Evolutionary conservation across 106 monocot genomes (phyloP).

Genomic region (Vanilla planifolia): DNA sequence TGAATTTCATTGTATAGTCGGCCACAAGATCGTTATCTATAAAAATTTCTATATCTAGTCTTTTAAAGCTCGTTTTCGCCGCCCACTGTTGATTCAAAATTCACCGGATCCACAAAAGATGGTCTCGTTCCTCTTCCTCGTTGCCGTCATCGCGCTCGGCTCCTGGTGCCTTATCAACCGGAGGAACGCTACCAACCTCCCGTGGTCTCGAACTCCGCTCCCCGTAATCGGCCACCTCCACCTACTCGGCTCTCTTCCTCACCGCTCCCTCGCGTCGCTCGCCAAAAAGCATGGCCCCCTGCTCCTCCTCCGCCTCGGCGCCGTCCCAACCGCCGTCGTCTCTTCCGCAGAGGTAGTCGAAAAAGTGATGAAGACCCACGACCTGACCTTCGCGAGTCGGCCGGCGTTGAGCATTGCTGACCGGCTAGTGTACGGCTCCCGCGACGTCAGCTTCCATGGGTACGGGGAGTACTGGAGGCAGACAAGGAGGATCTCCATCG

Average conservation of each 20-base stretch:
- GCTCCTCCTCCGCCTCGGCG: conserved; percentile 16
- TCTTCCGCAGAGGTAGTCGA: conserved; percentile 12
- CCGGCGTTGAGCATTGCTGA: neutral
- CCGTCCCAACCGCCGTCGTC: conserved; percentile 8
- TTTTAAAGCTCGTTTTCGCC: no score
- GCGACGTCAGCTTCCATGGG: conserved; percentile 9
- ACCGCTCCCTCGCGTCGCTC: conserved; percentile 5
- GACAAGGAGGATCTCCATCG: conserved; percentile 10
- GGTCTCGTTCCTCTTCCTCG: neutral
- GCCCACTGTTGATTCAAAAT: no score
- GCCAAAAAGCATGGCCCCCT: conserved; percentile 17
- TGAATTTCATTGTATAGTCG: no score
- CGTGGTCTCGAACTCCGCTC: conserved; percentile 13
- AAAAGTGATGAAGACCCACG: conserved; percentile 18
- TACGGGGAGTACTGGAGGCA: conserved; percentile 26
- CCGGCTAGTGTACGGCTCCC: neutral
- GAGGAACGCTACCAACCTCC: neutral
- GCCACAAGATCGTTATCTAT: no score
- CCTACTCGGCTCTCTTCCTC: conserved; percentile 7
- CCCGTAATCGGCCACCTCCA: conserved; percentile 21
- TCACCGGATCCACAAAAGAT: no score
- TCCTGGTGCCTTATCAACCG: no score
- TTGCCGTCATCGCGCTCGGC: no score
- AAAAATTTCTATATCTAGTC: no score
- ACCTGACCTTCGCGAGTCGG: conserved; percentile 5